phyloP scores from a whole-genome alignment of 1,139 yeast species.

The Geotrichum reessii region DNA sequence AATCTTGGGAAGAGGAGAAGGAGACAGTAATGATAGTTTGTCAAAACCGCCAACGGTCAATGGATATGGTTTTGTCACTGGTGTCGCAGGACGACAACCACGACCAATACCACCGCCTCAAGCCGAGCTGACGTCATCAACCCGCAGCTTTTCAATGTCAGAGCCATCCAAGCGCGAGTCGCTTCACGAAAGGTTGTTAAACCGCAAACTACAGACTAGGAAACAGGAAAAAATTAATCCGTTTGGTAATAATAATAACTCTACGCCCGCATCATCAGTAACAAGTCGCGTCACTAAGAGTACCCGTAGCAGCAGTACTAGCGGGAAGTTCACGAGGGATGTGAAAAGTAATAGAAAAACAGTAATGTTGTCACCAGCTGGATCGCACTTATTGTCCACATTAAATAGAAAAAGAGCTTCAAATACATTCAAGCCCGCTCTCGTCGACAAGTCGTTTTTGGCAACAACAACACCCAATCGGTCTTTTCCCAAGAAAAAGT shows the following conservation, averaged over 20 bases:
- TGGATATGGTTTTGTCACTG: conserved; percentile 23
- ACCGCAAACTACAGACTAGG: conserved; percentile 16
- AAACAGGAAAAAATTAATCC: conserved; percentile 10
- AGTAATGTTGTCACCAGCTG: conserved; percentile 22
- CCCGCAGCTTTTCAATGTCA: conserved; percentile 15
- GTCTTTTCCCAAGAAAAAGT: neutral
- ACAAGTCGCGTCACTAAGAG: neutral
- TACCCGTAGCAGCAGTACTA: neutral
- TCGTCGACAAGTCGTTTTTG: neutral
- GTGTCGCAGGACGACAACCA: neutral
- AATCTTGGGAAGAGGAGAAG: too few relatives aligned
- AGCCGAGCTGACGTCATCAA: neutral
- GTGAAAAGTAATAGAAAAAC: neutral
- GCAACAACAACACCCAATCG: neutral
- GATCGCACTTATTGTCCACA: conserved; percentile 18
- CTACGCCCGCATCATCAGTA: too few relatives aligned
- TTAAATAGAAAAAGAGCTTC: conserved; percentile 6
- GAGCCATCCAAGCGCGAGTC: conserved; percentile 21
- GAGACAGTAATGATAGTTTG: neutral
- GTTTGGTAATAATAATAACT: neutral
- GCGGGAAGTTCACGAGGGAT: neutral
- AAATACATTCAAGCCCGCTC: neutral
- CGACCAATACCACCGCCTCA: neutral
- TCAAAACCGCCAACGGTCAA: conserved; percentile 11
- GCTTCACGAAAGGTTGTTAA: conserved; percentile 20